Conservation (phyloP, 139 green algal genomes). For the Picochlorum sp. region DNA sequence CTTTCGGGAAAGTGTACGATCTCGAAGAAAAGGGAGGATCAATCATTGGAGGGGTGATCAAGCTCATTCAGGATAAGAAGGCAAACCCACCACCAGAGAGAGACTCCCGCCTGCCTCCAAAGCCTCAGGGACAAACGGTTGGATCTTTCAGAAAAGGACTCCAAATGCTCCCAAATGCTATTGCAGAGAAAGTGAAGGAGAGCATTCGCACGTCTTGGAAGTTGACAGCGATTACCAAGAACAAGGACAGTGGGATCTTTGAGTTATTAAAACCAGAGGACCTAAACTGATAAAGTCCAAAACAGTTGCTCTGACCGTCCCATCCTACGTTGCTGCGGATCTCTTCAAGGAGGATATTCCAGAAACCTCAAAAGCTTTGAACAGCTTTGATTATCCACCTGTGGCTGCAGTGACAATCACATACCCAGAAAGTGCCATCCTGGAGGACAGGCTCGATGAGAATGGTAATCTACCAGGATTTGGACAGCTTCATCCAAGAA, state of each 20-base stretch:
- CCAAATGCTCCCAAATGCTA: constrained; percentile 81
- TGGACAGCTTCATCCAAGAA: constrained; percentile 93
- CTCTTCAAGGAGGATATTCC: constrained; percentile 40
- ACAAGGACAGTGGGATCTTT: constrained; percentile 26
- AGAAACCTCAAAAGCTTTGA: constrained; percentile 54
- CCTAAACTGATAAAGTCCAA: constrained; percentile 27
- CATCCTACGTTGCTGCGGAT: constrained; percentile 79
- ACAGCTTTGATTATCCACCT: constrained; percentile 90
- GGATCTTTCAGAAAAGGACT: constrained; percentile 88
- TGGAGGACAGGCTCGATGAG: constrained; percentile 62
- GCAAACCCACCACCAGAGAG: constrained; percentile 70
- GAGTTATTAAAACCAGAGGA: constrained; percentile 78
- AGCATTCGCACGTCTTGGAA: constrained; percentile 73
- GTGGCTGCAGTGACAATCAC: constrained; percentile 88
- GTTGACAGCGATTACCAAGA: constrained; percentile 62
- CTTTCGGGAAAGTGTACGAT: constrained; percentile 83
- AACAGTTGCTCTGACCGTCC: constrained; percentile 78
- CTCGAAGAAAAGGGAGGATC: constrained; percentile 86
- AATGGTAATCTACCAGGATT: constrained; percentile 75
- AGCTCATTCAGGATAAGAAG: constrained; percentile 62
- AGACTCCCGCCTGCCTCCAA: constrained; percentile 80
- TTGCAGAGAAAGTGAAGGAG: constrained; percentile 55
- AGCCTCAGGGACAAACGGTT: constrained; percentile 90
- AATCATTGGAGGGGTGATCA: constrained; percentile 83
- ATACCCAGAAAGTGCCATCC: constrained; percentile 67